phyloP scores from a whole-genome alignment of 495 filamentous ascomycete genomes.

The Penicillium silybi region DNA sequence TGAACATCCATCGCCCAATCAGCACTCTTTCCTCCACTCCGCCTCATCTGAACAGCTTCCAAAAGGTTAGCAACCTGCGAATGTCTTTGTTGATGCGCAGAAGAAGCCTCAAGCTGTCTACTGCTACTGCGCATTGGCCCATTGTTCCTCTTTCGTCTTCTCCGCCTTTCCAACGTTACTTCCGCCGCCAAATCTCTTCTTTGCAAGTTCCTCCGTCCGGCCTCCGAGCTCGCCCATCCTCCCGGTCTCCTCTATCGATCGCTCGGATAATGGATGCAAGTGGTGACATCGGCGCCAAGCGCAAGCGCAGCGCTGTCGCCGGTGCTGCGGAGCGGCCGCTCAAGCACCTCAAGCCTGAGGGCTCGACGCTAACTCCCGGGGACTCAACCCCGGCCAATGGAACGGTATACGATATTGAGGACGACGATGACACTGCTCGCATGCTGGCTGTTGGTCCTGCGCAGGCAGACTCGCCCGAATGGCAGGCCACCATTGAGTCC shows the following conservation, averaged over 20 bases:
- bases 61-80: too few species aligned
- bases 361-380: constrained; percentile 36
- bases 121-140: constrained; percentile 1
- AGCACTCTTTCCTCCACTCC: constrained; percentile 8
- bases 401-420: constrained; percentile 45
- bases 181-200: constrained; percentile 4
- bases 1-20: constrained; percentile 16
- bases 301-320: constrained; percentile 55
- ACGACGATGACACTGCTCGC: constrained; percentile 41
- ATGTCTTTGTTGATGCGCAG: constrained; percentile 16
- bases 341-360: constrained; percentile 53
- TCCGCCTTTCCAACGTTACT: neutral
- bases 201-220: constrained; percentile 5
- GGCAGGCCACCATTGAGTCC: constrained; percentile 92
- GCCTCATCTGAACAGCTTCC: constrained; percentile 10
- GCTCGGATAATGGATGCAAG: constrained; percentile 47
- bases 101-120: constrained; percentile 3
- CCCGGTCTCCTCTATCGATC: constrained; percentile 1
- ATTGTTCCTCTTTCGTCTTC: neutral
- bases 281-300: constrained; percentile 52
- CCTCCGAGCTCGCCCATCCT: constrained; percentile 2
- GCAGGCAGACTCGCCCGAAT: constrained; percentile 83
- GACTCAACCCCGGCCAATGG: constrained; percentile 47
- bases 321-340: constrained; percentile 48
- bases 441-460: constrained; percentile 43